Evolutionary conservation across 2,329 filamentous ascomycete species (phyloP), one percentile per base, ranked within the genome.

Genomic region (Trichophyton benhamiae): DNA sequence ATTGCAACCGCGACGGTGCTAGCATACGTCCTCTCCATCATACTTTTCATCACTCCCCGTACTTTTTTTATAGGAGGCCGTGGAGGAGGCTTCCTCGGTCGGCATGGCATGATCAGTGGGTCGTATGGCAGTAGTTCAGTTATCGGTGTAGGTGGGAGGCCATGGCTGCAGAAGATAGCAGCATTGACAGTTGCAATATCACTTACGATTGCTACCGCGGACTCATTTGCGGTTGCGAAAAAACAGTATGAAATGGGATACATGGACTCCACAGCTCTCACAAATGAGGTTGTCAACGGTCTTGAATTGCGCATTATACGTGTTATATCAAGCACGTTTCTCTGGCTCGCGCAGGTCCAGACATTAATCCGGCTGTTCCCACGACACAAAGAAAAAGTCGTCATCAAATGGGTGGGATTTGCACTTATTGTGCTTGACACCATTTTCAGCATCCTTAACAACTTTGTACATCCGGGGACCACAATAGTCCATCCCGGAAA

Each of bases 401-500:
- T 97, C 66, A 99, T 99, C 76, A 97, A 97, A 77, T 99, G 92
- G 92, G 90, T 92, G 15, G 94, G 92, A 1, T 96, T 97, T 71
- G 91, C 88, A 2, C 82, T 99, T 62, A 96, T 99, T 69, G 83
- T 90, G 0, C 81, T 96, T 63, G 92, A 97, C 71, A 86, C 92
- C 49, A 84, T 91, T 9, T 99, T 99, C 73, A 91, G 88, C 69
- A 90, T 88, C 57, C 82, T 97, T 62, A 95, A 96, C 78, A 94
- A 88, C 69, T 97, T 97, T 70, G 73, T 83, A 59, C 81, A 82
- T 33, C 77, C 82, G 59, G 68, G 67, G 4, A 69, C 69, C 15
- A 70, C 68, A 7, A 73, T 72, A 57, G 17, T 60, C 6, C 82
- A 85, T 63, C 89, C 89, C 1, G 81, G 85, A 46, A 85, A 85